These are phyloP conservation scores for Leccinellum luteum DNA, from an alignment of 768 basidiomycete genomes.

Conservation along the genomic window DNA sequence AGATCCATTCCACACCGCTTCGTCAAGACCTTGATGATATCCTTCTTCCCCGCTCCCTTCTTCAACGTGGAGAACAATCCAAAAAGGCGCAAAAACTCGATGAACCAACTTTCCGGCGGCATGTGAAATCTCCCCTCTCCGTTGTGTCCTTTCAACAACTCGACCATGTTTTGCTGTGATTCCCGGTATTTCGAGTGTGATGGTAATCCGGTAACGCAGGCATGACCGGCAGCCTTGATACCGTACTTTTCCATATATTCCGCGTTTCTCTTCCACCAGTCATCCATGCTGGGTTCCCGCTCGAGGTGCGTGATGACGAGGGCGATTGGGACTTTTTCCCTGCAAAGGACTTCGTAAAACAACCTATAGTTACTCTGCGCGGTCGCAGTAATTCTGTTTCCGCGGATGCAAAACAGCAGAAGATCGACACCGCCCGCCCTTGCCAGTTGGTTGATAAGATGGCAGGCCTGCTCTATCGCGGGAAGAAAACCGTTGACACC, in stretches of 20 bases:
- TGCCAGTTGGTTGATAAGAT: slow-evolving; percentile 34
- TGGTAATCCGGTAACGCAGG: slow-evolving; percentile 36
- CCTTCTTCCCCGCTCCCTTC: slow-evolving; percentile 22
- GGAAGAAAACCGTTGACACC: slow-evolving; percentile 26
- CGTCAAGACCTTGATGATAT: slow-evolving; percentile 22
- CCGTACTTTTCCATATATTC: slow-evolving; percentile 22
- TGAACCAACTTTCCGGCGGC: slow-evolving; percentile 25
- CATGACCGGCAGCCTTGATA: slow-evolving; percentile 30
- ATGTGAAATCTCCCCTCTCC: slow-evolving; percentile 22
- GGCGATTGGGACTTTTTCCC: slow-evolving; percentile 29
- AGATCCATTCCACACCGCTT: slow-evolving; percentile 29
- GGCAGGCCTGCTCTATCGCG: slow-evolving; percentile 29
- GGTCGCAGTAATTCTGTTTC: slow-evolving; percentile 37
- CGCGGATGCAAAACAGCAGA: slow-evolving; percentile 41
- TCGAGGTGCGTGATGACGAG: slow-evolving; percentile 42
- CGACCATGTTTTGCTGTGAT: slow-evolving; percentile 18
- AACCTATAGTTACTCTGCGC: slow-evolving; percentile 40
- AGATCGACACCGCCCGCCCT: slow-evolving; percentile 37
- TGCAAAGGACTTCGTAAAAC: slow-evolving; percentile 43
- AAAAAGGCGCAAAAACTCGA: slow-evolving; percentile 25
- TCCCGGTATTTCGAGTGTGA: slow-evolving; percentile 27
- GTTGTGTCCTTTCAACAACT: slow-evolving; percentile 13
- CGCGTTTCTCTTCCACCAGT: slow-evolving; percentile 34
- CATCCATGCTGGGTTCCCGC: slow-evolving; percentile 32
- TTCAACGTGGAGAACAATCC: slow-evolving; percentile 24